These are phyloP conservation scores for Lolium rigidum DNA, from an alignment of 176 grass and related monocot species.

Conservation along the genomic window DNA sequence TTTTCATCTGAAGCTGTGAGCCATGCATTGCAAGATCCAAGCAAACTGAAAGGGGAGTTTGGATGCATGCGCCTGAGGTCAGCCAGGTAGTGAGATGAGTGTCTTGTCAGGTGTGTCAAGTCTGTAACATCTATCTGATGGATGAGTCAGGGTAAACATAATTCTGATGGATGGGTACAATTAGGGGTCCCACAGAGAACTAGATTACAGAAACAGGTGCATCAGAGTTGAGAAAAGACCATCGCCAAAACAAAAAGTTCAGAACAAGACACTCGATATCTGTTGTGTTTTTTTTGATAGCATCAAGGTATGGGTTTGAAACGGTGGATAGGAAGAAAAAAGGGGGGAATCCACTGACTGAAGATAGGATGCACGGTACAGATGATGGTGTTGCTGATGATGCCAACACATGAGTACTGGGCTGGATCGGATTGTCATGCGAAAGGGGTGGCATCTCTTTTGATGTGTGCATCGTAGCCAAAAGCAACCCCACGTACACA, in stretches of 20 bases:
- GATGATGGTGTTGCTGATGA: no score
- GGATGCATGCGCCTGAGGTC: not conserved
- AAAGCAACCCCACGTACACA: no score
- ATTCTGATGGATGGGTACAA: not conserved
- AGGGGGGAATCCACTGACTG: no score
- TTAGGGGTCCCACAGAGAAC: not conserved
- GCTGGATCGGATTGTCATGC: no score
- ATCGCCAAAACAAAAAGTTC: no score
- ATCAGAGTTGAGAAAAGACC: not conserved
- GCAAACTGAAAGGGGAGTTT: not conserved
- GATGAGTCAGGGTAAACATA: not conserved
- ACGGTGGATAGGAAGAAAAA: no score
- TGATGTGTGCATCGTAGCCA: no score
- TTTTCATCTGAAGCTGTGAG: not conserved
- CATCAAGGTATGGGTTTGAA: no score
- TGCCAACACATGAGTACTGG: no score
- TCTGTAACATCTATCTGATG: not conserved
- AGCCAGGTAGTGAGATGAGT: not conserved
- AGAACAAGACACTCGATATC: not conserved
- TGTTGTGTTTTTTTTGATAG: no score
- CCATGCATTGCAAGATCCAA: slow-evolving; percentile 2
- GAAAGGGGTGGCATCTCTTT: no score
- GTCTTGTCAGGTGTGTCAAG: not conserved
- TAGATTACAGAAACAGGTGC: not conserved
- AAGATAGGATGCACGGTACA: no score